Evolutionary conservation across 768 basidiomycete genomes (phyloP).

Genomic region (Nidularia sp.): DNA sequence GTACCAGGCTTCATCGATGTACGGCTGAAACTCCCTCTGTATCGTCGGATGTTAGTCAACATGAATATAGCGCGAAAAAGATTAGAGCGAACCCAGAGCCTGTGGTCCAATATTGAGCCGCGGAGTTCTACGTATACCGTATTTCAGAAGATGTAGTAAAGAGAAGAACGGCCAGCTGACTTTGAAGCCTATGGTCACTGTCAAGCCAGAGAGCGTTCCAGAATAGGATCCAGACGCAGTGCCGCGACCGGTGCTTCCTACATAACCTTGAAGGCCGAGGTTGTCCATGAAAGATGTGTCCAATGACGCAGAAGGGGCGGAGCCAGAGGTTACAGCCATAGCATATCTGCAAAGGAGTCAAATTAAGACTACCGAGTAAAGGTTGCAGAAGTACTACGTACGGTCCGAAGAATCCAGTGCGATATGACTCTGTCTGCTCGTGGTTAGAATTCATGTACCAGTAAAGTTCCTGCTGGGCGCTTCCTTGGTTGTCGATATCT

Average conservation of each 20-base stretch:
- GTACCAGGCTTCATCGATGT: constrained; percentile 46
- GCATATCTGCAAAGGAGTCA: constrained; percentile 26
- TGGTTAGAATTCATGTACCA: constrained; percentile 47
- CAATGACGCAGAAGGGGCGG: constrained; percentile 33
- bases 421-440: constrained; percentile 39
- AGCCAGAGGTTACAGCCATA: constrained; percentile 36
- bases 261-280: constrained; percentile 39
- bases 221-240: constrained; percentile 38
- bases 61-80: background rate
- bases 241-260: constrained; percentile 38
- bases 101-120: constrained; percentile 42
- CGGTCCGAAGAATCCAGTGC: constrained; percentile 46
- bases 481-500: constrained; percentile 47
- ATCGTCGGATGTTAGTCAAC: background rate
- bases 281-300: constrained; percentile 40
- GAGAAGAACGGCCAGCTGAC: constrained; percentile 10
- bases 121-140: constrained; percentile 26
- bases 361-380: constrained; percentile 1
- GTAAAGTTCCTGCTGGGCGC: constrained; percentile 43
- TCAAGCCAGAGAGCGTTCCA: constrained; percentile 32
- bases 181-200: constrained; percentile 39
- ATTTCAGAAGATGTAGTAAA: background rate
- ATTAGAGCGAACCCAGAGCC: constrained; percentile 28
- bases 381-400: constrained; percentile 11
- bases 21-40: constrained; percentile 35